phyloP scores from a whole-genome alignment of 306 rosid genomes.

The Citrullus amarus region DNA sequence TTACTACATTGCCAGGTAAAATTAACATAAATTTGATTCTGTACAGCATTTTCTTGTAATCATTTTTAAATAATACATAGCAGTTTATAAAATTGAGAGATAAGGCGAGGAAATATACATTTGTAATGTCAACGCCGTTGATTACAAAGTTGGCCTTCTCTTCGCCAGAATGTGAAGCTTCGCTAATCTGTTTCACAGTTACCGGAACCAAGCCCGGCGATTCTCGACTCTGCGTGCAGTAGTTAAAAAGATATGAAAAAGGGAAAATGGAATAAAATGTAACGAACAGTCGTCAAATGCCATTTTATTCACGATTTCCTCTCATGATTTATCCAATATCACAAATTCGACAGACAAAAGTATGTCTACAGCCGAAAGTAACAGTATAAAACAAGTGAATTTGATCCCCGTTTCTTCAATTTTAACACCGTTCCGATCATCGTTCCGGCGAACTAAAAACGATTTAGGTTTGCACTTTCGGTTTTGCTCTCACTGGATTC shows the following conservation, averaged over 20 bases:
- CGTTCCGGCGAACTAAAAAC: not conserved
- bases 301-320: not conserved
- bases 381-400: not conserved
- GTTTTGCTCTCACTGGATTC: not conserved
- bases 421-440: not conserved
- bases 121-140: conserved; percentile 60
- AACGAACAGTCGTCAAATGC: not conserved
- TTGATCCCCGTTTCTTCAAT: not conserved
- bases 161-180: conserved; percentile 68
- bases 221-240: conserved; percentile 39
- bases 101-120: conserved; percentile 30
- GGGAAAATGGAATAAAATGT: not conserved
- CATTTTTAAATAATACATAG: not conserved
- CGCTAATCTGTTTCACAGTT: conserved; percentile 86
- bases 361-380: not conserved
- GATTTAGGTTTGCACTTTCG: not conserved
- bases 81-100: not conserved
- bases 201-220: conserved; percentile 69
- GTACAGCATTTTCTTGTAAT: not conserved
- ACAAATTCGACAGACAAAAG: not conserved
- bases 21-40: not conserved
- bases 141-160: conserved; percentile 70
- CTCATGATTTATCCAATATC: not conserved
- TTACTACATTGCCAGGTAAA: not conserved
- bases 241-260: not conserved